Conservation (phyloP, 2,329 filamentous ascomycete genomes). For the Diaporthe ampelina region DNA sequence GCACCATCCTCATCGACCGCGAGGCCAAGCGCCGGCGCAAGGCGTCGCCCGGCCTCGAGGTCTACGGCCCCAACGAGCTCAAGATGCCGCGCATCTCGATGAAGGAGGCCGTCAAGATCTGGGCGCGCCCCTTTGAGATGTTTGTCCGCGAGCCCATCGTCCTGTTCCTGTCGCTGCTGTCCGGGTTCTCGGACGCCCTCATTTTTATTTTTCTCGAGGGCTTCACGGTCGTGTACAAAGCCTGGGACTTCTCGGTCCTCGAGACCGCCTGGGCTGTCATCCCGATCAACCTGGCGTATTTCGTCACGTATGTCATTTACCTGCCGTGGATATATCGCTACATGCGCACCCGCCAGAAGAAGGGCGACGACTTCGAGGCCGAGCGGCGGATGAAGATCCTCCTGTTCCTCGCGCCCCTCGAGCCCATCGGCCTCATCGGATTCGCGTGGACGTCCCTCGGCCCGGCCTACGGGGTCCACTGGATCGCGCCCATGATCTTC, state of each 20-base stretch:
- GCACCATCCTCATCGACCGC: constrained; percentile 68
- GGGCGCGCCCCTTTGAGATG: constrained; percentile 78
- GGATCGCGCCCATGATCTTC: constrained; percentile 74
- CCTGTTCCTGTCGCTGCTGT: constrained; percentile 76
- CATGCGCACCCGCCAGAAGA: constrained; percentile 55
- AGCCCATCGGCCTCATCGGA: constrained; percentile 72
- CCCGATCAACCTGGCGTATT: constrained; percentile 60
- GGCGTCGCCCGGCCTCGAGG: constrained; percentile 54
- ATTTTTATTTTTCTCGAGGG: constrained; percentile 85
- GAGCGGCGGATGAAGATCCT: constrained; percentile 74
- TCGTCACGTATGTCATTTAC: constrained; percentile 70
- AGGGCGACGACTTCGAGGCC: constrained; percentile 57
- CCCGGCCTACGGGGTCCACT: constrained; percentile 60
- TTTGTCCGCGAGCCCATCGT: constrained; percentile 82
- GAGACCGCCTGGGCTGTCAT: constrained; percentile 42
- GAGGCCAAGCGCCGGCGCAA: constrained; percentile 69
- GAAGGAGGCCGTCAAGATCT: constrained; percentile 61
- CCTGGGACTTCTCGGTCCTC: constrained; percentile 65
- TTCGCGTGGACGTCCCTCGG: constrained; percentile 73
- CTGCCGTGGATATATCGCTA: constrained; percentile 63
- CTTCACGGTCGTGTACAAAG: constrained; percentile 76
- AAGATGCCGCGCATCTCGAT: constrained; percentile 48
- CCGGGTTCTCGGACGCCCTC: constrained; percentile 79
- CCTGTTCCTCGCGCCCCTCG: constrained; percentile 69
- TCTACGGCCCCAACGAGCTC: constrained; percentile 62